Conservation (phyloP, 2,329 filamentous ascomycete species). For the Dothiorella sarmentorum region DNA sequence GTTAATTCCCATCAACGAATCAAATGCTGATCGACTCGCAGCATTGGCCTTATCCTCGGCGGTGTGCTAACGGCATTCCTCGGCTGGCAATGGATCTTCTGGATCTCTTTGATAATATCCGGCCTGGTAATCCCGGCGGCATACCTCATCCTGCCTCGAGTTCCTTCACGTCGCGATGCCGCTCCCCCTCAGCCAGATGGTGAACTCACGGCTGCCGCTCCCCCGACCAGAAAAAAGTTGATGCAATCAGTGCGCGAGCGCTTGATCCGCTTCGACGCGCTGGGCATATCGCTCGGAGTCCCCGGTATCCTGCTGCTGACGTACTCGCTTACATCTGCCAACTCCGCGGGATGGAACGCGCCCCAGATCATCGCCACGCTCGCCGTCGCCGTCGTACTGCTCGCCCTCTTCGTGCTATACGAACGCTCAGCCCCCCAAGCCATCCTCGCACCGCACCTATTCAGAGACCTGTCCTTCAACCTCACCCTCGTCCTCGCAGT, state of each 20-base stretch:
- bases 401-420: background rate
- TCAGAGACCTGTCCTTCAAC: conserved; percentile 10
- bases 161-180: background rate
- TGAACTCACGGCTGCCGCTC: background rate
- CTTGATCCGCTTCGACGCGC: conserved; percentile 16
- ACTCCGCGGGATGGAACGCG: conserved; percentile 3
- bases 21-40: background rate
- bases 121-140: conserved; percentile 11
- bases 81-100: conserved; percentile 19
- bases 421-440: conserved; percentile 6
- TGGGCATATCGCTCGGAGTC: conserved; percentile 15
- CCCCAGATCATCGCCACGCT: conserved; percentile 5
- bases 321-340: conserved; percentile 13
- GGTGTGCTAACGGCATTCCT: conserved; percentile 17
- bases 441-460: conserved; percentile 17
- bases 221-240: background rate
- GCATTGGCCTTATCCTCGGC: conserved; percentile 18
- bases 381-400: background rate
- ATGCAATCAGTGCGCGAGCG: conserved; percentile 2
- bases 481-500: conserved; percentile 12
- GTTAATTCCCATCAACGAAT: background rate
- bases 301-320: conserved; percentile 16
- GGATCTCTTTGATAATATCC: conserved; percentile 17
- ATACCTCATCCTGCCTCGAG: conserved; percentile 9
- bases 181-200: background rate